phyloP scores from a whole-genome alignment of 179 eudicot species.

The Monotropa hypopitys region DNA sequence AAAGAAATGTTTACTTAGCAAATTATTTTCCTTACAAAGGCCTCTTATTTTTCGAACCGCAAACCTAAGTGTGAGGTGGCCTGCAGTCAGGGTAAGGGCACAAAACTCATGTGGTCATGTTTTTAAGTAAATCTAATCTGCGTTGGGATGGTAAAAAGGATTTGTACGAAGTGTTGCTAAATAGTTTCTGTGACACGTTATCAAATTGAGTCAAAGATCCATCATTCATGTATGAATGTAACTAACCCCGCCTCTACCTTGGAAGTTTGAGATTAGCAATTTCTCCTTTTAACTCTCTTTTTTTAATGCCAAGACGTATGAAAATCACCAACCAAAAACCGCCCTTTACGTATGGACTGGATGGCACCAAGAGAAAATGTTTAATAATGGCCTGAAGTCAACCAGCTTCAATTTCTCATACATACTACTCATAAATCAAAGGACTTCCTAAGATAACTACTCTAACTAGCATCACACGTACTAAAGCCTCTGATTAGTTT shows the following conservation, averaged over 20 bases:
- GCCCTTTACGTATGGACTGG: not conserved
- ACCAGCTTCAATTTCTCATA: not conserved
- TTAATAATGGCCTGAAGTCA: not conserved
- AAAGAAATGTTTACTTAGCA: not conserved
- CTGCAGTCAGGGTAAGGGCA: not conserved
- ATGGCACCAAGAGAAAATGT: not conserved
- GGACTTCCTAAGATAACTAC: not conserved
- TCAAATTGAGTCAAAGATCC: not conserved
- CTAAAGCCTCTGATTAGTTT: not conserved
- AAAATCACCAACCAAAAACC: not conserved
- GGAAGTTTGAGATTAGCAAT: not conserved
- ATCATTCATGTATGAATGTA: not conserved
- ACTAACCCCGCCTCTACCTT: not conserved
- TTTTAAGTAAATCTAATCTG: not conserved
- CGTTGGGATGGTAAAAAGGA: not conserved
- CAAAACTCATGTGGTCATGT: not conserved
- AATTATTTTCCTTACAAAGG: not conserved
- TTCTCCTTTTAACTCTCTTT: not conserved
- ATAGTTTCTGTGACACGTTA: not conserved
- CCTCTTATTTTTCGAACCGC: not conserved
- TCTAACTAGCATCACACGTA: not conserved
- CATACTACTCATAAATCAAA: not conserved
- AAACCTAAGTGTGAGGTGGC: not conserved
- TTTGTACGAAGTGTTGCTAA: not conserved
- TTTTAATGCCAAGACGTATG: no score